Evolutionary conservation across 2,329 filamentous ascomycete genomes (phyloP).

Genomic region (Aureobasidium sp.): DNA sequence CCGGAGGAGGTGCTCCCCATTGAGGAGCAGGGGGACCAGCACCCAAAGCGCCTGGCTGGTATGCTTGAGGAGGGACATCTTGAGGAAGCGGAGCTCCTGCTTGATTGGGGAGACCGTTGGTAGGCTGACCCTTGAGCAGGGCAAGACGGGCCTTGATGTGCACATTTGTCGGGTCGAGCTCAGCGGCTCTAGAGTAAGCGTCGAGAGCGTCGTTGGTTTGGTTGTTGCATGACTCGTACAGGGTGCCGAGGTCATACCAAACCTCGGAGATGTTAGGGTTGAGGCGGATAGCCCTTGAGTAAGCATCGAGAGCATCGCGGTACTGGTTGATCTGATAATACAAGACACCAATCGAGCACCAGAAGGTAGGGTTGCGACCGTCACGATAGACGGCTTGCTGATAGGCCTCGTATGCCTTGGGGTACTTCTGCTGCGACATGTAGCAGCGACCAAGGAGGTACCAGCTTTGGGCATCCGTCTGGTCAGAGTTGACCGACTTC

Average conservation of each 20-base stretch:
- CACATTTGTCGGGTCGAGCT: constrained; percentile 84
- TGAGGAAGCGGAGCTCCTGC: constrained; percentile 79
- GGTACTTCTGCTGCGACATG: constrained; percentile 99
- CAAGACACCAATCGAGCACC: constrained; percentile 97
- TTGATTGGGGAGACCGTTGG: constrained; percentile 60
- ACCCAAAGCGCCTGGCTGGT: constrained; percentile 67
- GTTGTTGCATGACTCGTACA: constrained; percentile 99
- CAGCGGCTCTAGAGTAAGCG: constrained; percentile 87
- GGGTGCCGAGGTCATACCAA: constrained; percentile 94
- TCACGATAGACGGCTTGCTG: constrained; percentile 98
- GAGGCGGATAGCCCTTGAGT: constrained; percentile 88
- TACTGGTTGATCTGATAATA: constrained; percentile 99
- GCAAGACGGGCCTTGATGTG: constrained; percentile 95
- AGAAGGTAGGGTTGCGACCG: constrained; percentile 95
- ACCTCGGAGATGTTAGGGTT: constrained; percentile 99
- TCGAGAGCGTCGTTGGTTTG: constrained; percentile 94
- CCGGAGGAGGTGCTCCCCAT: constrained; percentile 71
- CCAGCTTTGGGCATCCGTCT: constrained; percentile 95
- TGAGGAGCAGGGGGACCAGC: constrained; percentile 79
- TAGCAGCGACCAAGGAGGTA: constrained; percentile 96
- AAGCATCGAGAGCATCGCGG: constrained; percentile 92
- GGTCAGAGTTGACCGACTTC: constrained; percentile 90
- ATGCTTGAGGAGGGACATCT: constrained; percentile 91
- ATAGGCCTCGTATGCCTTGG: constrained; percentile 96
- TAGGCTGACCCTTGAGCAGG: constrained; percentile 69